Conservation (phyloP, 192 early-diverging fungal species). For the Pilobolus umbonatus region DNA sequence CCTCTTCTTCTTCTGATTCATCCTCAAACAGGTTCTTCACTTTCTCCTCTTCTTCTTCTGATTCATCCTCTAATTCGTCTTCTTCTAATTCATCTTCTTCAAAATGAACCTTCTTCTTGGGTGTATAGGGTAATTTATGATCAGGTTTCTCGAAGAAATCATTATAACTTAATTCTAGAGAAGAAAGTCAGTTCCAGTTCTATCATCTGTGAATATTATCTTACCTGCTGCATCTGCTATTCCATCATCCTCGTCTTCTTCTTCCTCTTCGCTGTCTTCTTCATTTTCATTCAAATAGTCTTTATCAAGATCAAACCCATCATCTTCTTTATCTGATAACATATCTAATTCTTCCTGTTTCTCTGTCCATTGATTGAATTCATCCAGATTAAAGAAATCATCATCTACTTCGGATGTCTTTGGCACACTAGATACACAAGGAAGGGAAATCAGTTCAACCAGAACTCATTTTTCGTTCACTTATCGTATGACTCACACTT, state of each 20-base stretch:
- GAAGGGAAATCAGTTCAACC: constrained; percentile 18
- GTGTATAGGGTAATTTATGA: neutral
- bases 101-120: constrained; percentile 34
- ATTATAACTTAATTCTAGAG: constrained; percentile 69
- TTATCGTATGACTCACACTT: constrained; percentile 38
- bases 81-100: constrained; percentile 45
- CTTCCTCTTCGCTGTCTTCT: constrained; percentile 59
- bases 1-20: constrained; percentile 54
- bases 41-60: constrained; percentile 35
- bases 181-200: neutral
- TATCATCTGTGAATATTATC: no score
- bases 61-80: constrained; percentile 30
- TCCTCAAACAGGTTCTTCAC: constrained; percentile 53
- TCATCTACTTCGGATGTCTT: constrained; percentile 77
- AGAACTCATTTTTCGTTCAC: constrained; percentile 40
- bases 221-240: constrained; percentile 49
- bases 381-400: constrained; percentile 91
- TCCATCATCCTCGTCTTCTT: constrained; percentile 60
- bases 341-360: constrained; percentile 55
- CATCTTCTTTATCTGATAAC: constrained; percentile 48
- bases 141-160: constrained; percentile 75
- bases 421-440: neutral
- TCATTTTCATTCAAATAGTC: constrained; percentile 64
- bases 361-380: constrained; percentile 80
- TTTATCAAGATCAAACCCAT: constrained; percentile 64